phyloP scores from a whole-genome alignment of 2,329 filamentous ascomycete genomes.

The Corinectria fuckeliana region DNA sequence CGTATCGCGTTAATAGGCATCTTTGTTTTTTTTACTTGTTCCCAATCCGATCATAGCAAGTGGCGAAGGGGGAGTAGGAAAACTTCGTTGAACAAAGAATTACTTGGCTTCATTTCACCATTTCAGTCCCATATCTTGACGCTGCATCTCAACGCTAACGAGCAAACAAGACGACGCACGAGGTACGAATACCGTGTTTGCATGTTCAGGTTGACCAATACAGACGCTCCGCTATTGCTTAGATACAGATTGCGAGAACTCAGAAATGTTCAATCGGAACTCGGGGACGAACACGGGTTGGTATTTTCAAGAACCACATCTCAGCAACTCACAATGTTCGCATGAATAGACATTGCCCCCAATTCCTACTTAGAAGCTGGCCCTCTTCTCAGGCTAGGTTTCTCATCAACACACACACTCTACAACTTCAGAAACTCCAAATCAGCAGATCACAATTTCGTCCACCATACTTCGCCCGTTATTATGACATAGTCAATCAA shows the following conservation, averaged over 20 bases:
- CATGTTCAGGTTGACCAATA: neutral
- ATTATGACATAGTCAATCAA: no score
- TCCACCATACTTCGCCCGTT: neutral
- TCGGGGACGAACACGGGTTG: neutral
- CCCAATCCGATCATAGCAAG: conserved; percentile 42
- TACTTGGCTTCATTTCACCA: conserved; percentile 14
- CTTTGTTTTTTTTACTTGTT: conserved; percentile 38
- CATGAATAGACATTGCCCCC: neutral
- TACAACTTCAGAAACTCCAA: no score
- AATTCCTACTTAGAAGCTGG: neutral
- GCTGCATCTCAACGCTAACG: neutral
- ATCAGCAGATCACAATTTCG: no score
- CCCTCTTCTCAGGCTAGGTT: neutral
- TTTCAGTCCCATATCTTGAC: neutral
- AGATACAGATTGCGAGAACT: neutral
- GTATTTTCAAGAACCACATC: neutral
- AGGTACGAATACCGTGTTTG: neutral
- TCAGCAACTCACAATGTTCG: neutral
- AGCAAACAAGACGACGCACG: no score
- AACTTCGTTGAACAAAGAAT: conserved; percentile 37
- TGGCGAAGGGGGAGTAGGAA: conserved; percentile 47
- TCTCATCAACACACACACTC: neutral
- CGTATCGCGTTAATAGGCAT: conserved; percentile 28
- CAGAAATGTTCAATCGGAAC: no score
- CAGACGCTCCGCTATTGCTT: neutral